Percentiles rank a stretch among this genome's conserved stretches.
phyloP scores from a whole-genome alignment of 345 rosid genomes.

The Melastoma malabathricum region DNA sequence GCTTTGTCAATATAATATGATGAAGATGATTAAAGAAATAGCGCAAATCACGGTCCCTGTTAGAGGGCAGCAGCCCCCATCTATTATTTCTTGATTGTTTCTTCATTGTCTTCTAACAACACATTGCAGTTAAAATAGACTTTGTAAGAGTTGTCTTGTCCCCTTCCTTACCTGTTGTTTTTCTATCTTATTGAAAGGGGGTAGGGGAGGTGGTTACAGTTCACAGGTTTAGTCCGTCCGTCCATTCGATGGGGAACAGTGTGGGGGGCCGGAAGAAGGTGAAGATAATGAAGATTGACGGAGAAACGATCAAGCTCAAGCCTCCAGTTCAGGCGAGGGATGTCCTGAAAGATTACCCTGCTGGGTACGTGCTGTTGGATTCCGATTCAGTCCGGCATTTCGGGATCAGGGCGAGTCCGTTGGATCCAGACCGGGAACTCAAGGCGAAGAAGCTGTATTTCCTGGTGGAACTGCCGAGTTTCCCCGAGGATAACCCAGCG shows the following conservation, averaged over 20 bases:
- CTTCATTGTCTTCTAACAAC: too few species aligned
- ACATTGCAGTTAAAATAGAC: too few species aligned
- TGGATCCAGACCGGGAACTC: constrained; percentile 45
- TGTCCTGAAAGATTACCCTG: constrained; percentile 46
- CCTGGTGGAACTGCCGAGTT: constrained; percentile 55
- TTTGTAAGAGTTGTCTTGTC: too few species aligned
- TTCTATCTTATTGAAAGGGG: neutral
- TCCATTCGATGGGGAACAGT: constrained; percentile 48
- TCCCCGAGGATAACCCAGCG: constrained; percentile 16
- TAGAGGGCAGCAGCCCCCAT: too few species aligned
- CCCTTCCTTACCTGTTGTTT: neutral
- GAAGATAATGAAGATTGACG: constrained; percentile 68
- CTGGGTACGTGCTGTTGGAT: constrained; percentile 54
- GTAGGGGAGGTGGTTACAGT: neutral
- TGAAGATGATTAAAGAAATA: too few species aligned
- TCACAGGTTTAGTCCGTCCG: too few species aligned
- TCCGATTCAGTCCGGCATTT: constrained; percentile 63
- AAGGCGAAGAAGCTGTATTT: constrained; percentile 54
- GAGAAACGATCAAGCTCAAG: constrained; percentile 58
- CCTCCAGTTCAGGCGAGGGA: constrained; percentile 51
- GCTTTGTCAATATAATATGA: too few species aligned
- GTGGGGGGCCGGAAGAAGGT: constrained; percentile 40
- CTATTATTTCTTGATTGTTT: too few species aligned
- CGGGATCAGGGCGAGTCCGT: constrained; percentile 58
- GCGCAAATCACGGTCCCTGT: too few species aligned